Evolutionary conservation across 495 filamentous ascomycete genomes (phyloP).

Genomic region (Parmelia sp.): DNA sequence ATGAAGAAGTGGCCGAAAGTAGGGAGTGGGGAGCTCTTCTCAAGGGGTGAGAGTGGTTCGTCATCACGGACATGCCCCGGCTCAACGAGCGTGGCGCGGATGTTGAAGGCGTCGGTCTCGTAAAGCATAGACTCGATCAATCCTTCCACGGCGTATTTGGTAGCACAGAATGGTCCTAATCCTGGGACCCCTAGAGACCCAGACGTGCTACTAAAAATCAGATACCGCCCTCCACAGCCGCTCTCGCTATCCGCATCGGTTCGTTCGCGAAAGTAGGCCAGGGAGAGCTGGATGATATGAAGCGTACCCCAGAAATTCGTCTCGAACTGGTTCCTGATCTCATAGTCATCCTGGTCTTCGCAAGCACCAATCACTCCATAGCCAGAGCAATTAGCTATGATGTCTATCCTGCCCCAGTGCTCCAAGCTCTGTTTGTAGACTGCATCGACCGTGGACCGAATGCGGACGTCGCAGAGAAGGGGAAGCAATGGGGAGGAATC

Average conservation of each 20-base stretch:
- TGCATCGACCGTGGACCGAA: conserved; percentile 65
- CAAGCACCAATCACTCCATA: conserved; percentile 94
- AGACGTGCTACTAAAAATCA: conserved; percentile 88
- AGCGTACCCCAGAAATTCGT: conserved; percentile 89
- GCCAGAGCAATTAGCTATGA: conserved; percentile 84
- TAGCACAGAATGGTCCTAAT: conserved; percentile 88
- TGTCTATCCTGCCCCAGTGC: conserved; percentile 75
- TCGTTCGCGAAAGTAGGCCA: conserved; percentile 75
- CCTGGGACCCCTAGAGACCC: conserved; percentile 88
- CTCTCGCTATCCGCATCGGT: conserved; percentile 28
- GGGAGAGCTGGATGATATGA: conserved; percentile 83
- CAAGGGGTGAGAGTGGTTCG: conserved; percentile 34
- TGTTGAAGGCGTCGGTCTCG: conserved; percentile 83
- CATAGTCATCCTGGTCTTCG: conserved; percentile 93
- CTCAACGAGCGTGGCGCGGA: conserved; percentile 88
- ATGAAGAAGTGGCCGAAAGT: conserved; percentile 89
- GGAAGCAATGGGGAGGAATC: conserved; percentile 49
- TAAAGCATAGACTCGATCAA: conserved; percentile 94
- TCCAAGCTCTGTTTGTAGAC: conserved; percentile 63
- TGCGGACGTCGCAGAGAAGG: conserved; percentile 82
- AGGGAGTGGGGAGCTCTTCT: conserved; percentile 41
- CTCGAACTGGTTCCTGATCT: conserved; percentile 94
- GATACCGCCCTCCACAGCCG: conserved; percentile 61
- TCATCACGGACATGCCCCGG: conserved; percentile 83
- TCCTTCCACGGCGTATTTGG: conserved; percentile 93